Evolutionary conservation across 495 filamentous ascomycete species (phyloP).

Genomic region (Xylaria curta): DNA sequence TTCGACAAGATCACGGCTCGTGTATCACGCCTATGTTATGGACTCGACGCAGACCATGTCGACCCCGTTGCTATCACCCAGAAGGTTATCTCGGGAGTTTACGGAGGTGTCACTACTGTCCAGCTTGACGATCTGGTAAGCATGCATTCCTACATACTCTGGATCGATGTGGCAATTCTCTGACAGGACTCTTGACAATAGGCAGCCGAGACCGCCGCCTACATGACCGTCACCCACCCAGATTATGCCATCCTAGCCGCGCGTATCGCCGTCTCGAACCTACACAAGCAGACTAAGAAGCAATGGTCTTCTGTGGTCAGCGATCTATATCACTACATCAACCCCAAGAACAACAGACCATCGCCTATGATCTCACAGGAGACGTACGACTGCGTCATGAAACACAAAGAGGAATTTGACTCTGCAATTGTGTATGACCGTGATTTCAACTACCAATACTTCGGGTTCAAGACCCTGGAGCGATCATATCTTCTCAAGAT

Average conservation of each 20-base stretch:
- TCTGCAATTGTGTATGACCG: slow-evolving; percentile 98
- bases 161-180: not conserved
- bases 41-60: slow-evolving; percentile 93
- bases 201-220: slow-evolving; percentile 98
- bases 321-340: slow-evolving; percentile 94
- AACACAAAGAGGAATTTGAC: slow-evolving; percentile 94
- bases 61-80: slow-evolving; percentile 98
- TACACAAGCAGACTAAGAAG: slow-evolving; percentile 99
- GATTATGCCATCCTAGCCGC: slow-evolving; percentile 99
- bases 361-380: slow-evolving; percentile 93
- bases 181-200: slow-evolving; percentile 42
- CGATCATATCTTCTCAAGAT: slow-evolving; percentile 94
- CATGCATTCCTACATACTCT: slow-evolving; percentile 27
- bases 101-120: slow-evolving; percentile 94
- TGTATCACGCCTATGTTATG: slow-evolving; percentile 96
- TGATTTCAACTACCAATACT: slow-evolving; percentile 99
- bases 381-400: slow-evolving; percentile 90
- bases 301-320: slow-evolving; percentile 93
- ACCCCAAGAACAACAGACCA: slow-evolving; percentile 84
- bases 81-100: slow-evolving; percentile 99
- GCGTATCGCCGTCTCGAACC: slow-evolving; percentile 97
- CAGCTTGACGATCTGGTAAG: slow-evolving; percentile 96
- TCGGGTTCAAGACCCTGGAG: slow-evolving; percentile 99
- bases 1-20: slow-evolving; percentile 99
- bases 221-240: slow-evolving; percentile 99